Evolutionary conservation across 352 stramenopile species (phyloP).

Genomic region (Phytopythium aichiense): DNA sequence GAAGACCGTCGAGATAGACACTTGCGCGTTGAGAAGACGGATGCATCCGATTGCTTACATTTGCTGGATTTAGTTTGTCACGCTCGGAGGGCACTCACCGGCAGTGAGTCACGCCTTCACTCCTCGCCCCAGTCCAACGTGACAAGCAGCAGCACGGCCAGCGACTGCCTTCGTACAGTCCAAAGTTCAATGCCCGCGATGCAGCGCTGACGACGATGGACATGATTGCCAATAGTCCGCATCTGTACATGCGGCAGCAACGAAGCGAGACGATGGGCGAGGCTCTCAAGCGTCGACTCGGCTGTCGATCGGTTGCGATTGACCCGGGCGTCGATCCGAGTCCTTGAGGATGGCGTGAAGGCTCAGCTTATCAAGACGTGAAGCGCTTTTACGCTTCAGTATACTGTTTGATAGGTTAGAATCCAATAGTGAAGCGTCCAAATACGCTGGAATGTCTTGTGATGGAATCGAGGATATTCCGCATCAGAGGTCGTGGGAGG

Average conservation of each 20-base stretch:
- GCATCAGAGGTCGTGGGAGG: neutral
- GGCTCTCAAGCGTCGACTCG: neutral
- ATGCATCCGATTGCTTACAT: neutral
- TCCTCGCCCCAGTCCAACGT: neutral
- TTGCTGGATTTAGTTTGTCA: neutral
- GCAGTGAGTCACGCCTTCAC: too few relatives aligned
- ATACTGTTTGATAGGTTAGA: neutral
- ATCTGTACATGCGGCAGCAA: neutral
- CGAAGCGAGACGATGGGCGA: neutral
- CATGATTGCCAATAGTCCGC: neutral
- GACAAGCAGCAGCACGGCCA: neutral
- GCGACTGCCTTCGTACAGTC: neutral
- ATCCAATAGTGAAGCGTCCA: neutral
- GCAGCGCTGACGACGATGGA: neutral
- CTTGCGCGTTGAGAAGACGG: neutral
- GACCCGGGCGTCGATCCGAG: neutral
- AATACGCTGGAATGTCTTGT: neutral
- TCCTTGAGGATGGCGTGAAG: conserved; percentile 7
- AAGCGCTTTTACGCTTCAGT: neutral
- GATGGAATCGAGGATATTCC: neutral
- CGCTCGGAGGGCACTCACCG: too few relatives aligned
- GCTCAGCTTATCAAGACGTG: conserved; percentile 9
- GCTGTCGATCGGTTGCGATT: neutral
- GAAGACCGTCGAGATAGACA: neutral
- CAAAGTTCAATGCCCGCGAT: neutral